Evolutionary conservation across 495 filamentous ascomycete genomes (phyloP), one percentile per base, ranked within the genome.

Genomic region (Lasiosphaeria ovina): DNA sequence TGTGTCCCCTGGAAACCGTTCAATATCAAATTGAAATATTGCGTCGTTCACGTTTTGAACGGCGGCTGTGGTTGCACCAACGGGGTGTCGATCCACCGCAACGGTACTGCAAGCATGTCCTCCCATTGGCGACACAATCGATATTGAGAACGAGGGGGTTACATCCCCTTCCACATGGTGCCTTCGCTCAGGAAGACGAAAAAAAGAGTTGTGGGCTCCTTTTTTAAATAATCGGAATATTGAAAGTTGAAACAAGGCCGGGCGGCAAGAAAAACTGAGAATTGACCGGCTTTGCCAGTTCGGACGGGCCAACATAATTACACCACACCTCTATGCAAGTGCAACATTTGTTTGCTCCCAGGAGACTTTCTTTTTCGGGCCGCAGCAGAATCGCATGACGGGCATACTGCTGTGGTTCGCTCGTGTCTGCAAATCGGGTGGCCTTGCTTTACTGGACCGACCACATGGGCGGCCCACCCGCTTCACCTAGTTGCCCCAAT

Each of bases 11-110:
- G n/a, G n/a, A n/a, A n/a, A n/a, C 12, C 42, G 4, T 14, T 12
- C 3, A 10, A 14, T 45, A 14, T 45, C 44, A 47, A n/a, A n/a
- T 47, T 5, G 12, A 42, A 12, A 7, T 11, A 35, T 31, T 7
- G 24, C 33, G 16, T 32, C 34, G 11, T n/a, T 16, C n/a, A 4
- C n/a, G 8, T 6, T 16, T 54, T 17, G 9, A 54, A 44, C 54
- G 35, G 62, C 62, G 51, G 62, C 58, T 55, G 51, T 35, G 31
- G 35, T 55, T 49, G 35, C 5, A n/a, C 63, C 63, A 66, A 66
- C 59, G 12, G 47, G 50, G 55, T 47, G 24, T 10, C 35, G 35
- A 60, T 42, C 60, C 57, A 53, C 34, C 34, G 36, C 51, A 56
- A 57, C 53, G 59, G 63, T 59, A 56, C 58, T 54, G 35, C 50